phyloP scores from a whole-genome alignment of 2,329 filamentous ascomycete species.

The Talaromyces sp. region DNA sequence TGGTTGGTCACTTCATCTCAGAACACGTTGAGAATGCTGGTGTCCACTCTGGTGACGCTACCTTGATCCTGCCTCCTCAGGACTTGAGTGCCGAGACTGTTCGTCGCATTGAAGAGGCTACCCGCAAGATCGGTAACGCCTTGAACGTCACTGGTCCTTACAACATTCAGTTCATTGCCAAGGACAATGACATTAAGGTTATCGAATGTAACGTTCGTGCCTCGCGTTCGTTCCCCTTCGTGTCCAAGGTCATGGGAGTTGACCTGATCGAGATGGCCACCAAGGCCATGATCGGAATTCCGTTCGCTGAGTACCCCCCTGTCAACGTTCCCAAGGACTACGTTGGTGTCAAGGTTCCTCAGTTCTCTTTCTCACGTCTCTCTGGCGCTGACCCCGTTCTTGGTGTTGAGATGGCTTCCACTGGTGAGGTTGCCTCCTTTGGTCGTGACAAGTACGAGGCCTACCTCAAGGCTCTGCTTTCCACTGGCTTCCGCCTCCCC shows the following conservation, averaged over 20 bases:
- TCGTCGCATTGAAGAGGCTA: slow-evolving; percentile 88
- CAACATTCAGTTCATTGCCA: slow-evolving; percentile 99
- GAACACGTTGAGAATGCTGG: slow-evolving; percentile 99
- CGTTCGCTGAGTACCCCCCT: slow-evolving; percentile 79
- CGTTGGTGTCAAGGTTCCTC: slow-evolving; percentile 95
- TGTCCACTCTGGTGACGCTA: slow-evolving; percentile 97
- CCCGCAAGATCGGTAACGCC: slow-evolving; percentile 89
- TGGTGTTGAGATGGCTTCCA: slow-evolving; percentile 98
- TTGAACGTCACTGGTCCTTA: slow-evolving; percentile 95
- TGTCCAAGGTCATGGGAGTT: slow-evolving; percentile 97
- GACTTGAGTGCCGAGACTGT: slow-evolving; percentile 90
- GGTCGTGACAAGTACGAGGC: slow-evolving; percentile 96
- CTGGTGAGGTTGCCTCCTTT: slow-evolving; percentile 96
- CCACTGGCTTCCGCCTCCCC: slow-evolving; percentile 93
- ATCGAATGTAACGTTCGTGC: slow-evolving; percentile 98
- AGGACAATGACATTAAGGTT: slow-evolving; percentile 99
- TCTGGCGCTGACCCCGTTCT: slow-evolving; percentile 95
- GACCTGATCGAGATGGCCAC: slow-evolving; percentile 98
- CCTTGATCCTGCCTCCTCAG: slow-evolving; percentile 90
- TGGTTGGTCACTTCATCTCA: slow-evolving; percentile 95
- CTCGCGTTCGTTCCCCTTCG: slow-evolving; percentile 95
- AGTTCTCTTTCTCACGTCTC: slow-evolving; percentile 97
- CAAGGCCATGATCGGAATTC: slow-evolving; percentile 88
- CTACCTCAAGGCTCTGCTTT: slow-evolving; percentile 93
- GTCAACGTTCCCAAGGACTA: slow-evolving; percentile 75